Evolutionary conservation across 2,329 filamentous ascomycete species (phyloP), one percentile per base, ranked within the genome.

Genomic region (Elsinoe arachidis): DNA sequence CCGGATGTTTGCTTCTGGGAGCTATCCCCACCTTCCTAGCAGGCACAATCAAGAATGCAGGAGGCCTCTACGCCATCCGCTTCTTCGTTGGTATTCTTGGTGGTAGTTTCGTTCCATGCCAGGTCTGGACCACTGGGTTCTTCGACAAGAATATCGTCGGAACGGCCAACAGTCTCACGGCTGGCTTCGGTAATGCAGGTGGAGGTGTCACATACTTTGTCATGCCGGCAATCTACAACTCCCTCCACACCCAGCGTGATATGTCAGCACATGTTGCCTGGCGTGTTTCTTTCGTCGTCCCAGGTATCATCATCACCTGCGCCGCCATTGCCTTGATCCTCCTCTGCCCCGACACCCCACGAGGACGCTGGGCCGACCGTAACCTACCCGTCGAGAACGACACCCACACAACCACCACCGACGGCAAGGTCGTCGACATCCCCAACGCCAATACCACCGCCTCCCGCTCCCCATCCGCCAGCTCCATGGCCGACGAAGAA

Each of bases 141-240:
- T 96, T 90, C 69, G 90, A 96, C 74, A 93, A 91, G 75, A 93
- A 91, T 65, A 80, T 96, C 23, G 87, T 96, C 15, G 91, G 91
- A 49, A 91, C 88, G 5, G 88, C 90, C 60, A 96, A 96, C 68
- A 87, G 89, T 2, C 73, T 96, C 15, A 86, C 90, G 1, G 91
- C 85, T 41, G 91, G 91, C 12, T 86, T 88, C 75, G 91, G 90
- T 54, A 96, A 95, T 65, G 81, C 88, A 23, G 90, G 91, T 59
- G 91, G 90, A 61, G 91, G 91, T 57, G 87, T 95, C 63, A 95
- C 90, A 1, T 95, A 95, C 74, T 95, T 95, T 70, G 81, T 92
- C 64, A 95, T 96, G 90, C 90, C 91, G 1, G 88, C 88, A 4
- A 84, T 96, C 58, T 93, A 86, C 71, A 86, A 95, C 70, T 88